Conservation (phyloP, 2,329 filamentous ascomycete species). For the Alternaria gaisen region DNA sequence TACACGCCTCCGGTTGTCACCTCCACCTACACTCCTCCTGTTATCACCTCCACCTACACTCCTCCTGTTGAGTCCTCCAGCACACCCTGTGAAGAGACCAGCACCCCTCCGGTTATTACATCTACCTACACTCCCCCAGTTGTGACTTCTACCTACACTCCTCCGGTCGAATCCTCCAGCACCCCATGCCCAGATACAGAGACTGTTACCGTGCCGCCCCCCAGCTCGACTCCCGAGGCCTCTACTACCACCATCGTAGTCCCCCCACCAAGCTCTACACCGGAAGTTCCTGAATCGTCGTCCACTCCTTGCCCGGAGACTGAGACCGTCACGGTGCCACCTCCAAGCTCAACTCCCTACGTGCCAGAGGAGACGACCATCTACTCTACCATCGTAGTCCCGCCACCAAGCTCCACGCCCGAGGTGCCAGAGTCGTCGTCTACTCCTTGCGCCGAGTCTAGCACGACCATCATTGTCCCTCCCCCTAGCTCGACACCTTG, state of each 20-base stretch:
- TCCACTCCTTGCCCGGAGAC: slow-evolving; percentile 2
- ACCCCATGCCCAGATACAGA: slow-evolving; percentile 10
- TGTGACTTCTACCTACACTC: neutral
- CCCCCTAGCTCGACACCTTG: slow-evolving; percentile 9
- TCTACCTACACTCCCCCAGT: slow-evolving; percentile 1
- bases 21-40: neutral
- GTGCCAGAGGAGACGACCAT: neutral
- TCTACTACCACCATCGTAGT: neutral
- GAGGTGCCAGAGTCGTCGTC: neutral
- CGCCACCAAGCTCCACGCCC: neutral
- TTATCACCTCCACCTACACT: neutral
- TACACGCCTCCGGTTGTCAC: too few relatives aligned
- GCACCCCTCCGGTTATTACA: neutral
- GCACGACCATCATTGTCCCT: slow-evolving; percentile 1
- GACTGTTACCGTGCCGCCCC: neutral
- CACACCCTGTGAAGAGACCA: neutral
- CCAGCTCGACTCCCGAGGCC: neutral
- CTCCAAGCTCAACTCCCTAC: slow-evolving; percentile 2
- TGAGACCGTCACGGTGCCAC: neutral
- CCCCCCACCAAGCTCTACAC: neutral
- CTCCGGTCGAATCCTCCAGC: neutral
- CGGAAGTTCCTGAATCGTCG: neutral
- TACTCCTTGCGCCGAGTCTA: slow-evolving; percentile 1
- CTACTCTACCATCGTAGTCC: neutral
- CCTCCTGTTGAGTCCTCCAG: neutral